Evolutionary conservation across 345 rosid species (phyloP), one percentile per base, ranked within the genome.

Genomic region (Boechera divaricarpa): DNA sequence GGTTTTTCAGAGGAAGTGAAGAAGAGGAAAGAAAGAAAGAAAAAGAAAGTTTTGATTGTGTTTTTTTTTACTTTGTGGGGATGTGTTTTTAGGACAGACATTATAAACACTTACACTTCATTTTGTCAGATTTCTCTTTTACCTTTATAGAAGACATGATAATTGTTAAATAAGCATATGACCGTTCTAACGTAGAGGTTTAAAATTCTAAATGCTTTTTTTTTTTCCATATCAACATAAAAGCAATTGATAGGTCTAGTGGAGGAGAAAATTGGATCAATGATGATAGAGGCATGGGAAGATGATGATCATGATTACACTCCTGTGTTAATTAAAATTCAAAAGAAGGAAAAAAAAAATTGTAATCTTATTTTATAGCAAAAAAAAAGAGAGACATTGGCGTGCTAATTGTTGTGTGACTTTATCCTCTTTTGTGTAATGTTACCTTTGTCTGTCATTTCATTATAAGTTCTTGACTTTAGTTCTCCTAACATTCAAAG

Each of bases 221-320:
- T 26, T 31, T 28, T 8, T 39, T 2, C 3, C 36, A 31, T 56
- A 66, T 28, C 39, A 67, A 67, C 63, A 52, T 47, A 32, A 76
- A 76, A 61, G 70, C 70, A 53, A 69, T 7, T 63, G 66, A 63
- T 45, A 45, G 16, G 72, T 70, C 13, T 41, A 69, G 75, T 69
- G 80, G 75, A 51, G 0, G 51, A 77, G 70, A 53, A 70, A 77
- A 70, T 70, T 70, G 53, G 44, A 21, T 70, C 28, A 77, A 72
- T 77, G 81, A 77, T 77, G 81, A 77, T 49, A 66, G 72, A 77
- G 21, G 77, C 81, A 77, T 64, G 81, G 47, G 77, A 72, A 72
- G 77, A 71, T 71, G 77, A 48, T 57, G 56, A 71, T 77, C 73
- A 77, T 77, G 31, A 77, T 77, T 77, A 77, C 21, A 47, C 67